Evolutionary conservation across 2,329 filamentous ascomycete species (phyloP).

Genomic region (Pseudogymnoascus sp.): DNA sequence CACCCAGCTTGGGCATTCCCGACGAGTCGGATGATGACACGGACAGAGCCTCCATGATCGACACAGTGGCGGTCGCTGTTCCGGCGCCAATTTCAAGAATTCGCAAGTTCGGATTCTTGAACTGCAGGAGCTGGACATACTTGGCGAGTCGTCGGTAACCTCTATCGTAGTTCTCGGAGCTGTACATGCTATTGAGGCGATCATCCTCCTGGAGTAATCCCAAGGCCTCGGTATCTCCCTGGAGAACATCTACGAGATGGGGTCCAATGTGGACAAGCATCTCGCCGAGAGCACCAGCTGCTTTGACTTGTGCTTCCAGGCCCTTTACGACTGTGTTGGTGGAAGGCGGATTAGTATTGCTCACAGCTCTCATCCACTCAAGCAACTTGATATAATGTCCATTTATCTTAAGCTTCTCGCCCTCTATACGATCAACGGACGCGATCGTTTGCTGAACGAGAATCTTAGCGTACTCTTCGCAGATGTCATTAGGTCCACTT

Average conservation of each 20-base stretch:
- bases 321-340: background rate
- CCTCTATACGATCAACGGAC: too few relatives aligned
- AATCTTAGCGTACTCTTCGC: too few relatives aligned
- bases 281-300: background rate
- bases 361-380: background rate
- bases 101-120: conserved; percentile 13
- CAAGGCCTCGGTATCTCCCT: background rate
- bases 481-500: background rate
- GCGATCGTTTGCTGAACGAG: too few relatives aligned
- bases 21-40: background rate
- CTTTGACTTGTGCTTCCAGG: background rate
- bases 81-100: conserved; percentile 19
- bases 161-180: background rate
- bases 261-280: background rate
- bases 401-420: background rate
- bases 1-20: background rate
- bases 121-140: conserved; percentile 10
- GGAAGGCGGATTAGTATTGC: background rate
- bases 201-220: background rate
- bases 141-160: background rate
- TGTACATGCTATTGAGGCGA: background rate
- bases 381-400: background rate
- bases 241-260: background rate
- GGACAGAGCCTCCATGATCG: conserved; percentile 12
- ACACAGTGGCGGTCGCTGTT: conserved; percentile 16